Evolutionary conservation across 1,284 basidiomycete species (phyloP).

Genomic region (Trametes hirsuta): DNA sequence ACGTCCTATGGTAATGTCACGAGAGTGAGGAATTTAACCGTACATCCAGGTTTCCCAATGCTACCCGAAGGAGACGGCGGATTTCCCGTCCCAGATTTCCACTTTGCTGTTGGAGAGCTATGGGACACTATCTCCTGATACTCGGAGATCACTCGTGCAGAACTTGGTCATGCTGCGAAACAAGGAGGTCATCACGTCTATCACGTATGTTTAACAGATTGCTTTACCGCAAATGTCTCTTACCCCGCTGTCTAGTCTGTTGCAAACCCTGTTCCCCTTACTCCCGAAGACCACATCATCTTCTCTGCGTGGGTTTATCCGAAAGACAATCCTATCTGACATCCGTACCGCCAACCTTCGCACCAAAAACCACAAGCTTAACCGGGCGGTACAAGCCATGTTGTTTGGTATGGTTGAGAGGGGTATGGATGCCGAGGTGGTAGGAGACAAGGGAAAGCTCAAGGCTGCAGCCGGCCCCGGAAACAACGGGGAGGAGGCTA

Average conservation of each 20-base stretch:
- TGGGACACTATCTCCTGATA: slow-evolving; percentile 73
- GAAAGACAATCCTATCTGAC: slow-evolving; percentile 96
- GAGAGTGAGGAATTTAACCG: slow-evolving; percentile 10
- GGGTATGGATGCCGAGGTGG: slow-evolving; percentile 81
- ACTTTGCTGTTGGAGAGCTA: slow-evolving; percentile 78
- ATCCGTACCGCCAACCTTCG: slow-evolving; percentile 91
- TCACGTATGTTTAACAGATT: slow-evolving; percentile 66
- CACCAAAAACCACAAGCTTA: slow-evolving; percentile 94
- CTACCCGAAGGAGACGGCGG: slow-evolving; percentile 85
- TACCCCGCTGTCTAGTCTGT: slow-evolving; percentile 56
- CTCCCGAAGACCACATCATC: slow-evolving; percentile 90
- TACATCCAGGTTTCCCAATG: slow-evolving; percentile 76
- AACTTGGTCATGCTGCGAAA: slow-evolving; percentile 93
- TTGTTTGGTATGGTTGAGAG: slow-evolving; percentile 96
- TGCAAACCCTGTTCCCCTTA: slow-evolving; percentile 92
- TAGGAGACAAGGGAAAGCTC: slow-evolving; percentile 81
- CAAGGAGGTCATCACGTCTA: slow-evolving; percentile 89
- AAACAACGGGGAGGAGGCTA: slow-evolving; percentile 80
- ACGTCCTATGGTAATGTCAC: slow-evolving; percentile 14
- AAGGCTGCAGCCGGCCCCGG: slow-evolving; percentile 46
- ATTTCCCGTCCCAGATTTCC: slow-evolving; percentile 81
- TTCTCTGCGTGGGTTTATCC: slow-evolving; percentile 81
- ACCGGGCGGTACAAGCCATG: slow-evolving; percentile 95
- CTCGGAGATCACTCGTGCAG: slow-evolving; percentile 82
- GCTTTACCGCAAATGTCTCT: slow-evolving; percentile 3